Evolutionary conservation across 2,329 filamentous ascomycete species (phyloP).

Genomic region (Periconia sp.): DNA sequence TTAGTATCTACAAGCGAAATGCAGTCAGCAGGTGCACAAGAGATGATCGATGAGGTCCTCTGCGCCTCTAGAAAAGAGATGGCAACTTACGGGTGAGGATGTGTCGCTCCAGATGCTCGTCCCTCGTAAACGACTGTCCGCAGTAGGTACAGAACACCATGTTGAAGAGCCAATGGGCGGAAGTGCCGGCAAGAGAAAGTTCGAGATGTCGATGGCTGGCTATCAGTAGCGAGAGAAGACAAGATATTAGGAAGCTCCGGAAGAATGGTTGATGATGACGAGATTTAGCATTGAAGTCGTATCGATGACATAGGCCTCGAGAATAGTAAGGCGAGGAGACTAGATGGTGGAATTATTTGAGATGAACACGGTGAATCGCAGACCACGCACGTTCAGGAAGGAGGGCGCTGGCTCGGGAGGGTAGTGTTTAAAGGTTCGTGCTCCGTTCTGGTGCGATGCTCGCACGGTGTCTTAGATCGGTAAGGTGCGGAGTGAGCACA

Average conservation of each 20-base stretch:
- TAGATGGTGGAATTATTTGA: slow-evolving; percentile 7
- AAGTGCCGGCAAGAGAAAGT: not conserved
- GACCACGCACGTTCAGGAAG: slow-evolving; percentile 3
- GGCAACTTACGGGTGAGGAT: slow-evolving; percentile 56
- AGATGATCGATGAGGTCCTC: not conserved
- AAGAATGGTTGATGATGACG: slow-evolving; percentile 11
- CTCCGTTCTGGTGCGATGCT: slow-evolving; percentile 10
- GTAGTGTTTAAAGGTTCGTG: slow-evolving; percentile 14
- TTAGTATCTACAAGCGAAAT: slow-evolving; percentile 52
- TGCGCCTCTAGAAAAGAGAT: too few relatives aligned
- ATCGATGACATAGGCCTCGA: slow-evolving; percentile 11
- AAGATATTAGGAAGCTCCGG: not conserved
- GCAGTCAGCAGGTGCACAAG: slow-evolving; percentile 14
- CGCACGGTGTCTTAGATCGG: slow-evolving; percentile 9
- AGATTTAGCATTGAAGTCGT: slow-evolving; percentile 8
- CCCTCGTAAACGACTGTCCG: slow-evolving; percentile 59
- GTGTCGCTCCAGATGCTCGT: slow-evolving; percentile 60
- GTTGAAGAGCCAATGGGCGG: slow-evolving; percentile 17
- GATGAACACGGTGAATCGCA: slow-evolving; percentile 17
- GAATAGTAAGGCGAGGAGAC: slow-evolving; percentile 5
- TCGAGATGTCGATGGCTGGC: too few relatives aligned
- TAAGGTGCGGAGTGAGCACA: slow-evolving; percentile 9
- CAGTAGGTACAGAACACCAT: slow-evolving; percentile 63
- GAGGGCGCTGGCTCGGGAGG: slow-evolving; percentile 1
- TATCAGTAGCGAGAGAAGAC: too few relatives aligned